A percentile compares a stretch with the other conserved stretches of the same genome.
Conservation (phyloP, 2,329 filamentous ascomycete species). For the Tolypocladium paradoxum region DNA sequence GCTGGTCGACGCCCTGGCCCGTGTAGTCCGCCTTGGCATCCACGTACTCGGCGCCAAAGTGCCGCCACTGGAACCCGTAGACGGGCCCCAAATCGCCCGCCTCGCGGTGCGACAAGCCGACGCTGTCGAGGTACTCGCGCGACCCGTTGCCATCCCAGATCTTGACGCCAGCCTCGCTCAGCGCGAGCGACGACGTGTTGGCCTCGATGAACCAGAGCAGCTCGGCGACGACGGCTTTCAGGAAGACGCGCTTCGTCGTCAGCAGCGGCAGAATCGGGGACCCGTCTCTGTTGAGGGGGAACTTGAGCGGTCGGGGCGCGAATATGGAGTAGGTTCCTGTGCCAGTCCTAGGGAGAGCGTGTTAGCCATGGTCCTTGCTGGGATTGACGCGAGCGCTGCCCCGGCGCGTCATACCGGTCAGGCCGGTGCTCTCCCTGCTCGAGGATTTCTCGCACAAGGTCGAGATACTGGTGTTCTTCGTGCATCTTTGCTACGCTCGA, state of each 20-base stretch:
- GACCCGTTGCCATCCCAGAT: conserved; percentile 98
- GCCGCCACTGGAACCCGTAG: conserved; percentile 98
- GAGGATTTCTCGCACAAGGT: conserved; percentile 79
- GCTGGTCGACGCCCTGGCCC: conserved; percentile 83
- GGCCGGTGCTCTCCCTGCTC: conserved; percentile 75
- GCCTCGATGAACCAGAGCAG: conserved; percentile 93
- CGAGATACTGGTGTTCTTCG: conserved; percentile 90
- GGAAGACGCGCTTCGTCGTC: conserved; percentile 94
- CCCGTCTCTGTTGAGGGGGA: conserved; percentile 58
- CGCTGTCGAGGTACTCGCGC: conserved; percentile 76
- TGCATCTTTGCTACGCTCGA: conserved; percentile 31
- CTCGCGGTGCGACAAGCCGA: conserved; percentile 70
- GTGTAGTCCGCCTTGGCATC: conserved; percentile 73
- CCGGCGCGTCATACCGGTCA: conserved; percentile 60
- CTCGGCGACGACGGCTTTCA: conserved; percentile 80
- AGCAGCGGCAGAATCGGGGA: conserved; percentile 74
- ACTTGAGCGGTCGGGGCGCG: conserved; percentile 76
- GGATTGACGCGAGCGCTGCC: not conserved
- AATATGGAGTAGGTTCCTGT: conserved; percentile 89
- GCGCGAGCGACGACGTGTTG: conserved; percentile 65
- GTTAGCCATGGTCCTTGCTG: not conserved
- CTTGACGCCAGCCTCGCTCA: conserved; percentile 74
- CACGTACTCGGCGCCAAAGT: conserved; percentile 87
- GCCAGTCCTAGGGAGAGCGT: conserved; percentile 53
- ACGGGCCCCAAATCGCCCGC: conserved; percentile 89